Base-by-base conservation (phyloP, 176 grass and related monocot genomes). In the Aegilops speltoides region DNA sequence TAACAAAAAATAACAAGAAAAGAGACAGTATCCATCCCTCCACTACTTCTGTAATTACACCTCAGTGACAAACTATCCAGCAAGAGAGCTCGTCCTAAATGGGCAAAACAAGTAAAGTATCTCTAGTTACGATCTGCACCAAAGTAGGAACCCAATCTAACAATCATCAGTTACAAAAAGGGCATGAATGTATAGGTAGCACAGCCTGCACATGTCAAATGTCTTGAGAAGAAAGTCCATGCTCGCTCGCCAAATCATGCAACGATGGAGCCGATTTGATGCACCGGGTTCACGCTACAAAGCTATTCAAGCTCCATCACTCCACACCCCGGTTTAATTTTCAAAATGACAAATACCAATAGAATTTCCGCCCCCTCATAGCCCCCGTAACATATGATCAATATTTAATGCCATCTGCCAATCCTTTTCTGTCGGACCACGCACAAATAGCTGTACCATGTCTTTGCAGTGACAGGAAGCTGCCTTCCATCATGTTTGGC, bases 131-230 rank as follows among this genome's bases (percentile, higher is more conserved):
- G 69, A 73, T 70, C 36, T 48, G 73, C 54, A 52, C 23, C 68
- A 37, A 24, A 65, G 17, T 43, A 88, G 38, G 22, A 74, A 77
- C 10, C 31, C 32, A 69, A 69, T 62, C 25, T 48, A 48, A 50
- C 23, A 73, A 76, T 26, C 68, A 63, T 46, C 46, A 22, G 34
- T 61, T 63, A 70, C 80, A 88, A 88, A 88, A 87, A 88, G 78
- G 23, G 64, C 20, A 50, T 29, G 74, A 22, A 64, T 68, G 62
- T 61, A 59, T n/a, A 68, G 33, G 48, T 72, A 59, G 69, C 45
- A 68, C 20, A 81, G 15, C 10, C 63, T 29, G 65, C 29, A 33
- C 28, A 68, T 7, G 9, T n/a, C 15, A 43, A 52, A 52, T 61
- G 26, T 43, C 54, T 80, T 46, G 64, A n/a, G 7, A 22, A 81